These are phyloP conservation scores for Apiotrichum veenhuisii DNA, from an alignment of 1,284 basidiomycete genomes.

Conservation along the genomic window DNA sequence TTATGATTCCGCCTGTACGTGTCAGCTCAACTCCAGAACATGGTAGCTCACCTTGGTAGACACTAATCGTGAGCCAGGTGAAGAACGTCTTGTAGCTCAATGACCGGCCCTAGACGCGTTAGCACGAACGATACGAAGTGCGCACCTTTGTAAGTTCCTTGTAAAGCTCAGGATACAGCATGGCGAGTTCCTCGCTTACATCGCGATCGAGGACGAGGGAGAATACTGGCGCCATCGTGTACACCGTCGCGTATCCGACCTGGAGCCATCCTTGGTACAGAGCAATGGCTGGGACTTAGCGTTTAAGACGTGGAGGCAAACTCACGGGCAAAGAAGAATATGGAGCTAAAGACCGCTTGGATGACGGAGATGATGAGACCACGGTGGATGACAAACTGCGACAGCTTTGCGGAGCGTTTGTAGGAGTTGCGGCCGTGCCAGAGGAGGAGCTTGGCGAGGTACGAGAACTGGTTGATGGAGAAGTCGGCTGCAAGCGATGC, in stretches of 20 bases:
- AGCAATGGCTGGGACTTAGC: conserved; percentile 64
- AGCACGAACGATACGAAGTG: not conserved
- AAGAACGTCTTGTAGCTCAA: conserved; percentile 97
- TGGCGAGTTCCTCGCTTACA: conserved; percentile 89
- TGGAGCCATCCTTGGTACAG: conserved; percentile 98
- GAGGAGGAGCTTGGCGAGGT: conserved; percentile 88
- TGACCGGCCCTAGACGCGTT: conserved; percentile 66
- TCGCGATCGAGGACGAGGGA: conserved; percentile 93
- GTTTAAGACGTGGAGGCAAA: conserved; percentile 51
- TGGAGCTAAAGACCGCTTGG: conserved; percentile 93
- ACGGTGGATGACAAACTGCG: conserved; percentile 97
- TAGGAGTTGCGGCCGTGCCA: conserved; percentile 91
- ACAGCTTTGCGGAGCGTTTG: conserved; percentile 93
- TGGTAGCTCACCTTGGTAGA: conserved; percentile 80
- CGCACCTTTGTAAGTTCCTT: conserved; percentile 90
- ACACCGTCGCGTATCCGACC: conserved; percentile 95
- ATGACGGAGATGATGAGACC: conserved; percentile 97
- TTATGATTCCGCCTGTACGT: conserved; percentile 81
- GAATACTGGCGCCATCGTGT: conserved; percentile 98
- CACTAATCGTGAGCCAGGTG: conserved; percentile 93
- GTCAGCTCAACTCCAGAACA: not conserved
- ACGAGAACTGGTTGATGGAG: conserved; percentile 92
- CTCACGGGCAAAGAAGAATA: conserved; percentile 91
- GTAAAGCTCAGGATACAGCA: conserved; percentile 96
- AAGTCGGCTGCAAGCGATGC: conserved; percentile 98